A percentile compares a stretch with the other conserved stretches of the same genome.
Conservation (phyloP, 495 filamentous ascomycete genomes). For the Aspergillus funiculosus region DNA sequence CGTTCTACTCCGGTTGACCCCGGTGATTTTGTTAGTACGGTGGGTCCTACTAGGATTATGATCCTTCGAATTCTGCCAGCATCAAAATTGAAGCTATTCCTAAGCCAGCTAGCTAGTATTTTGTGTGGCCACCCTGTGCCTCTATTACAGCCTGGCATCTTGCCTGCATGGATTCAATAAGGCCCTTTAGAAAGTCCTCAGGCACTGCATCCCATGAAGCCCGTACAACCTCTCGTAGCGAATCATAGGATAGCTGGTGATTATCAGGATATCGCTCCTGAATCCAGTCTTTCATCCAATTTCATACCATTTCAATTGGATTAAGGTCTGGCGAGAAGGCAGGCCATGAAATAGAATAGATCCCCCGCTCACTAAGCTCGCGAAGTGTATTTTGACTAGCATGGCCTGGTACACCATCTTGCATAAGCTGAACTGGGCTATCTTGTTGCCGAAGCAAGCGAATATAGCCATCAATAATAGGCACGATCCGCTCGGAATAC, state of each 20-base stretch:
- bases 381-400: not conserved
- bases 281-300: not conserved
- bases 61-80: constrained; percentile 5
- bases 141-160: not conserved
- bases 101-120: not conserved
- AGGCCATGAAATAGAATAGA: constrained; percentile 7
- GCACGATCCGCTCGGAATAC: not conserved
- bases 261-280: not conserved
- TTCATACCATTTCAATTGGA: constrained; percentile 1
- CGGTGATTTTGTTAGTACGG: not conserved
- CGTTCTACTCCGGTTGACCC: not conserved
- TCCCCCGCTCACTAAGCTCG: constrained; percentile 1
- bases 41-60: no score
- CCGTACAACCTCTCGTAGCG: not conserved
- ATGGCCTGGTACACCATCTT: constrained; percentile 2
- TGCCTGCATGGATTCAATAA: not conserved
- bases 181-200: not conserved
- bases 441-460: not conserved
- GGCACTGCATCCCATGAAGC: constrained; percentile 1
- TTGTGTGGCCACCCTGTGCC: constrained; percentile 1
- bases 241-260: not conserved
- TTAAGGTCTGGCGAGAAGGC: constrained; percentile 1
- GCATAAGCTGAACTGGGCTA: not conserved
- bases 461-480: constrained; percentile 8
- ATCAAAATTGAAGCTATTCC: not conserved